Base-by-base conservation (phyloP, 768 basidiomycete species). In the Termitomyces sp. region DNA sequence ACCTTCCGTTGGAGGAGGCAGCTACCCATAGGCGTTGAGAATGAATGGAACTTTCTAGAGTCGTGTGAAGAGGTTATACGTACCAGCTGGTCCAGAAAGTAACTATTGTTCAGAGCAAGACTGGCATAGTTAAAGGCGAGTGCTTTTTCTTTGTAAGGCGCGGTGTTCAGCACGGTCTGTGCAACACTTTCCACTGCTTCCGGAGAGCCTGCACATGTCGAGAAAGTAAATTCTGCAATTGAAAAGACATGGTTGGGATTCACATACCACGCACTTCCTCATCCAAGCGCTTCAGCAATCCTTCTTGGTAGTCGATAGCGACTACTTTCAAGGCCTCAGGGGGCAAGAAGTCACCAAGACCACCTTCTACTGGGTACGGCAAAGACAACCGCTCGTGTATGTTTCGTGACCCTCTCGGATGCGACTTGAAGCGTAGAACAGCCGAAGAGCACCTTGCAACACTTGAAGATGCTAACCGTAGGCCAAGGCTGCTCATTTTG, bases 31-130 rank as follows among this genome's bases (percentile, higher is more conserved):
- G 40, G 38, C n/a, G 57, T 63, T 39, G 46, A 63, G 36, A 22
- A 59, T 54, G 22, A 62, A 66, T 33, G 40, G 12, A 20, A 32
- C 5, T 15, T 55, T 33, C 45, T 42, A 20, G 12, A 20, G 46
- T 61, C 53, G 28, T 15, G 38, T 55, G 57, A 54, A 22, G 40
- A 55, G 54, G 28, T 22, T 24, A 28, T 44, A 81, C 94, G 55
- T 72, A 98, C 96, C 42, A 99, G 80, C 60, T 81, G 81, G 65
- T 92, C 84, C 33, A 99, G 82, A 81, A 98, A 98, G 83, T 93
- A 98, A 67, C 88, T 87, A 74, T 97, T 98, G 77, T 98, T 99
- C 63, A 98, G 78, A 6, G 96, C 92, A 51, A 93, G 84, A 64
- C 90, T 90, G 4, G 96, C 94, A 69, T 96, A 94, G 74, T 92